Percentiles rank a stretch among this genome's conserved stretches.
Conservation (phyloP, 176 grass and related monocot species). For the Carex parvula region DNA sequence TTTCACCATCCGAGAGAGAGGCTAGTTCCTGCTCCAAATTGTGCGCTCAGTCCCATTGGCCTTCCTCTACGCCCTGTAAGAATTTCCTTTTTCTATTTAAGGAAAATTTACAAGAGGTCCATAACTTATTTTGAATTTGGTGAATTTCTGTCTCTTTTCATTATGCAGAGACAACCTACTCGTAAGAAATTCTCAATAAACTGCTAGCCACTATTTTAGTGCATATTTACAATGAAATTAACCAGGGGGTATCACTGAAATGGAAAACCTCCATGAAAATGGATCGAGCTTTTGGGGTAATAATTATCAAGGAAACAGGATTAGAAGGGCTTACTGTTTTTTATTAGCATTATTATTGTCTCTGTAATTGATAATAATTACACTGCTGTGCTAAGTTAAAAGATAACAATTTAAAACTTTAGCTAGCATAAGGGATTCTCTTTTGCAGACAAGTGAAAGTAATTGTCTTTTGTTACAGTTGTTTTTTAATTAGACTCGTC, state of each 20-base stretch:
- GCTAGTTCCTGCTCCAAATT: conserved; percentile 63
- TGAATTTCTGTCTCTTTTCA: background rate
- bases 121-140: background rate
- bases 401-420: background rate
- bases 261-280: background rate
- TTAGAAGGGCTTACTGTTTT: background rate
- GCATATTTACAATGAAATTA: background rate
- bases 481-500: background rate
- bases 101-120: background rate
- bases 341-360: background rate
- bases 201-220: background rate
- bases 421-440: background rate
- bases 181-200: background rate
- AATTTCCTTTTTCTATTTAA: background rate
- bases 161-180: background rate
- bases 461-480: background rate
- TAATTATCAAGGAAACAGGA: background rate
- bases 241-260: background rate
- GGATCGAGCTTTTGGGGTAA: background rate
- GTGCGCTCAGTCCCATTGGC: conserved; percentile 56
- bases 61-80: conserved; percentile 78
- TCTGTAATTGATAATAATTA: background rate
- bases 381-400: background rate
- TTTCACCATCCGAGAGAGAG: conserved; percentile 91
- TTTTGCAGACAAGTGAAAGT: background rate